phyloP scores from a whole-genome alignment of 2,329 filamentous ascomycete species.

The Penicillium sp. region DNA sequence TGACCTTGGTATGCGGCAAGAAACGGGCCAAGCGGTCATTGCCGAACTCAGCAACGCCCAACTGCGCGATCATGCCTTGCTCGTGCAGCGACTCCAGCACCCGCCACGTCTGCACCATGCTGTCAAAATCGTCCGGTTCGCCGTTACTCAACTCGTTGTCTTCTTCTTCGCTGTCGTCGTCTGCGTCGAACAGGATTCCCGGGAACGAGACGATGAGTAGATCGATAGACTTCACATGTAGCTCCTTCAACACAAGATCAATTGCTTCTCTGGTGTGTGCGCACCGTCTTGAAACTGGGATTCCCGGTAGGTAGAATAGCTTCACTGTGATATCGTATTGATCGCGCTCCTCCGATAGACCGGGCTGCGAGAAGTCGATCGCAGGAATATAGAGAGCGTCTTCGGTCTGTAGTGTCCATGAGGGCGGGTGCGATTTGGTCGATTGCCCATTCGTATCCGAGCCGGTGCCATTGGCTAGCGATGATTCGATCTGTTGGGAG shows the following conservation, averaged over 20 bases:
- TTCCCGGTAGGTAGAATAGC: constrained; percentile 81
- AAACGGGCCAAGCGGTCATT: constrained; percentile 78
- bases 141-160: constrained; percentile 57
- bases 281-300: constrained; percentile 63
- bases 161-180: constrained; percentile 72
- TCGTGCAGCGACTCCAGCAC: constrained; percentile 71
- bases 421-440: constrained; percentile 17
- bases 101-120: constrained; percentile 65
- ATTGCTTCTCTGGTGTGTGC: constrained; percentile 76
- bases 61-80: constrained; percentile 67
- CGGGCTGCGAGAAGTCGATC: constrained; percentile 68
- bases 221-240: constrained; percentile 74
- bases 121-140: constrained; percentile 55
- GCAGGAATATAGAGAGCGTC: constrained; percentile 72
- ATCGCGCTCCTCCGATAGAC: constrained; percentile 73
- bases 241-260: constrained; percentile 73
- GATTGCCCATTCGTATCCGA: constrained; percentile 18
- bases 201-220: constrained; percentile 92
- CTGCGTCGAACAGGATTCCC: constrained; percentile 87
- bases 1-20: constrained; percentile 66
- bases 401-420: constrained; percentile 68
- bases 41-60: constrained; percentile 91
- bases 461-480: constrained; percentile 22
- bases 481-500: constrained; percentile 60
- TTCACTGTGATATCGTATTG: constrained; percentile 96